These are phyloP conservation scores for Trebouxia gelatinosa DNA, from an alignment of 163 green algal genomes.

Conservation along the genomic window DNA sequence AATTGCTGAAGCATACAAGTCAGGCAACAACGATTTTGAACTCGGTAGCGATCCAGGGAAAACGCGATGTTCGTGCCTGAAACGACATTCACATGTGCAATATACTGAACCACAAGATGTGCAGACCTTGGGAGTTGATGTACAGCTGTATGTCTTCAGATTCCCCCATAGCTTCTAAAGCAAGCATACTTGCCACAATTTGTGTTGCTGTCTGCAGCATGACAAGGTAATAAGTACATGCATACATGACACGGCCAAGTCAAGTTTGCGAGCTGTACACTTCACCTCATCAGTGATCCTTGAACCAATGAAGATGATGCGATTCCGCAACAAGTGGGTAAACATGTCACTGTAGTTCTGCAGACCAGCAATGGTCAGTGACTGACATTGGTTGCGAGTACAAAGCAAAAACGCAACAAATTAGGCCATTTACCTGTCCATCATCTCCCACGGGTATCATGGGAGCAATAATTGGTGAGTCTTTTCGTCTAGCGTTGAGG, in stretches of 20 bases:
- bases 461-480: conserved; percentile 3
- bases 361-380: background rate
- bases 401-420: background rate
- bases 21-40: no score
- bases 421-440: background rate
- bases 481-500: conserved; percentile 18
- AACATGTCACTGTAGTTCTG: conserved; percentile 71
- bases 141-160: conserved; percentile 90
- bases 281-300: conserved; percentile 83
- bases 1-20: no score
- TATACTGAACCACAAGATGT: no score
- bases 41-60: no score
- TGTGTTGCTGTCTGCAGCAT: conserved; percentile 45
- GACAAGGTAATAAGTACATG: background rate
- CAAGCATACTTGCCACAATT: conserved; percentile 86
- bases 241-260: background rate
- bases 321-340: conserved; percentile 78
- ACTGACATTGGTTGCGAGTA: no score
- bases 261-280: background rate
- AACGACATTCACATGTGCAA: no score
- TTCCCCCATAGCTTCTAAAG: conserved; percentile 80
- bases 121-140: conserved; percentile 78
- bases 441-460: conserved; percentile 21
- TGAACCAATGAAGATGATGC: conserved; percentile 87
- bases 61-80: no score